Evolutionary conservation across 495 filamentous ascomycete species (phyloP).

Genomic region (Tetracladium setigerum): DNA sequence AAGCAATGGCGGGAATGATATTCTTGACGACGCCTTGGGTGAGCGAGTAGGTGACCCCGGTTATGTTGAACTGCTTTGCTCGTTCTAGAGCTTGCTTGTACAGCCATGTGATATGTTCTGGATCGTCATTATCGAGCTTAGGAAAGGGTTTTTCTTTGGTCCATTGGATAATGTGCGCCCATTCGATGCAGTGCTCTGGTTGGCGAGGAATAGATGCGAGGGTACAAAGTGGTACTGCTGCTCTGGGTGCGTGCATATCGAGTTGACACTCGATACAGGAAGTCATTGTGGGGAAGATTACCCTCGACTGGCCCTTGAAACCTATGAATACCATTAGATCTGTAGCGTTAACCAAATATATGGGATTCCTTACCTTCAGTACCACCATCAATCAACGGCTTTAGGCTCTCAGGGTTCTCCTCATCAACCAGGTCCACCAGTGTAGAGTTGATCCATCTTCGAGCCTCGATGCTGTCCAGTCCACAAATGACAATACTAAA

Average conservation of each 20-base stretch:
- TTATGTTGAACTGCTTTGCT: slow-evolving; percentile 82
- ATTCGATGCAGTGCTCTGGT: slow-evolving; percentile 97
- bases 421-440: slow-evolving; percentile 83
- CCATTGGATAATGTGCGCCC: slow-evolving; percentile 82
- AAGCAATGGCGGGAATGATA: slow-evolving; percentile 97
- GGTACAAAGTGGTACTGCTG: slow-evolving; percentile 93
- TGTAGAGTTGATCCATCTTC: slow-evolving; percentile 96
- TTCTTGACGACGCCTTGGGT: slow-evolving; percentile 99
- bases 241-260: slow-evolving; percentile 92
- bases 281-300: slow-evolving; percentile 84
- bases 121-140: slow-evolving; percentile 87
- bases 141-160: slow-evolving; percentile 55
- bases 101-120: slow-evolving; percentile 95
- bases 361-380: slow-evolving; percentile 61
- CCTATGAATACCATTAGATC: slow-evolving; percentile 34
- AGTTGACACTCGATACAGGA: slow-evolving; percentile 98
- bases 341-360: not conserved
- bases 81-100: slow-evolving; percentile 78
- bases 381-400: slow-evolving; percentile 92
- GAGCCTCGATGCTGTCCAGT: slow-evolving; percentile 94
- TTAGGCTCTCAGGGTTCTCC: slow-evolving; percentile 70
- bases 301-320: slow-evolving; percentile 94
- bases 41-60: slow-evolving; percentile 90
- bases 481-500: slow-evolving; percentile 92
- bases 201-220: slow-evolving; percentile 95